Evolutionary conservation across 192 early-diverging fungal species (phyloP).

Genomic region (Gaertneriomyces semiglobifer): DNA sequence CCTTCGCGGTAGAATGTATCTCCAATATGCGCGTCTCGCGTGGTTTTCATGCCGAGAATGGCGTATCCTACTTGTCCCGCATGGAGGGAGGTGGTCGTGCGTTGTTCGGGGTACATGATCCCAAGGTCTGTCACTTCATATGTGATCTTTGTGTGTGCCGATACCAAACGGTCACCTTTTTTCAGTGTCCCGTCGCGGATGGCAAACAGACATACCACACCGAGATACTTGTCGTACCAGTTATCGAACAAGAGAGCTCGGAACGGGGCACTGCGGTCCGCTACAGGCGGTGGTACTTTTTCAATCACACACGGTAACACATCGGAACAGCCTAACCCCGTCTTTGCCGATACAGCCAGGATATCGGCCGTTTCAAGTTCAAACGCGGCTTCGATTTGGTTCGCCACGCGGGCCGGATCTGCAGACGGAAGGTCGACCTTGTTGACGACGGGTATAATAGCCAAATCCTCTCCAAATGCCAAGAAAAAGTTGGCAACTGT

Average conservation of each 20-base stretch:
- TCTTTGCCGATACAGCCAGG: slow-evolving; percentile 81
- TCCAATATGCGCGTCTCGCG: slow-evolving; percentile 89
- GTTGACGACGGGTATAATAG: slow-evolving; percentile 87
- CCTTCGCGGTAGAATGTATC: slow-evolving; percentile 80
- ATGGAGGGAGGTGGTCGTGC: slow-evolving; percentile 39
- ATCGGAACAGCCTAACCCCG: slow-evolving; percentile 55
- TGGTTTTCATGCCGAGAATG: slow-evolving; percentile 86
- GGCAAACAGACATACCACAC: slow-evolving; percentile 92
- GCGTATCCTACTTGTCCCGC: slow-evolving; percentile 82
- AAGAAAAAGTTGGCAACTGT: slow-evolving; percentile 96
- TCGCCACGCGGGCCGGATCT: slow-evolving; percentile 69
- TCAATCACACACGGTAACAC: slow-evolving; percentile 80
- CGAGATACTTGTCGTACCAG: slow-evolving; percentile 97
- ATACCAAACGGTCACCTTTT: slow-evolving; percentile 81
- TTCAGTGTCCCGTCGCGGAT: slow-evolving; percentile 77
- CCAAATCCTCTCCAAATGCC: slow-evolving; percentile 82
- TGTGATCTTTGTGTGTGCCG: slow-evolving; percentile 66
- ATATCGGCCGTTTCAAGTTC: slow-evolving; percentile 66
- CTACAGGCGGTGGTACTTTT: slow-evolving; percentile 68
- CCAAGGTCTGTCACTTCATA: slow-evolving; percentile 92
- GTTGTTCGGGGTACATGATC: slow-evolving; percentile 91
- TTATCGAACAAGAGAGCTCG: slow-evolving; percentile 92
- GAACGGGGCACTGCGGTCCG: slow-evolving; percentile 64
- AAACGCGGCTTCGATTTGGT: slow-evolving; percentile 84
- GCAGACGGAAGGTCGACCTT: slow-evolving; percentile 92